phyloP scores from a whole-genome alignment of 371 early-diverging fungal genomes.

The Mortierella sp. region DNA sequence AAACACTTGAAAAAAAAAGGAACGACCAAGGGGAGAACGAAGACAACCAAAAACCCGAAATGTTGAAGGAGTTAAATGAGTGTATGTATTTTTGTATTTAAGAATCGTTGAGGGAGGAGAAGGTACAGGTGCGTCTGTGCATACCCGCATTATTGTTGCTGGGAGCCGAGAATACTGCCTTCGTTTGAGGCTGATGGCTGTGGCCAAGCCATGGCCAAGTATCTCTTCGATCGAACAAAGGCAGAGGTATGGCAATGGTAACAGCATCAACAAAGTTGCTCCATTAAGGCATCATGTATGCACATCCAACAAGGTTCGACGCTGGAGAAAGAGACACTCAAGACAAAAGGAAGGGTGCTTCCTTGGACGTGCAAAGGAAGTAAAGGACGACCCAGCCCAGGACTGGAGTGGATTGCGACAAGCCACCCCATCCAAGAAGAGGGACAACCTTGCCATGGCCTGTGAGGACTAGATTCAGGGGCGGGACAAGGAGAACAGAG shows the following conservation, averaged over 20 bases:
- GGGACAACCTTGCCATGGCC: neutral
- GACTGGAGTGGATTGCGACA: no score
- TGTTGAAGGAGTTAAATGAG: neutral
- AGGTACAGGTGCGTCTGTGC: neutral
- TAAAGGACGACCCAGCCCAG: neutral
- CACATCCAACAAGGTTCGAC: neutral
- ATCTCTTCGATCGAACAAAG: no score
- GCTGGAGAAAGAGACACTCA: neutral
- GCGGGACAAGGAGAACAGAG: neutral
- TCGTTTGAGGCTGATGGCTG: neutral
- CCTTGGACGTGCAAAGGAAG: neutral
- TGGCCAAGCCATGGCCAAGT: no score
- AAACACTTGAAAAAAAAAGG: neutral
- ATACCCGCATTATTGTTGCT: neutral
- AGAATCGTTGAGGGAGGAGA: neutral
- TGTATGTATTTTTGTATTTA: neutral
- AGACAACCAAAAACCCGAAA: neutral
- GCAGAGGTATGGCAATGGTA: no score
- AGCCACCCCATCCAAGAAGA: neutral
- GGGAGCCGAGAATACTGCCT: neutral
- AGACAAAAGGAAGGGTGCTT: neutral
- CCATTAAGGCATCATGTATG: no score
- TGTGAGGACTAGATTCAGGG: neutral
- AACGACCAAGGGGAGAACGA: neutral
- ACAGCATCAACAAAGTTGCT: no score